Evolutionary conservation across 306 rosid species (phyloP).

Genomic region (Acmispon strigosus): DNA sequence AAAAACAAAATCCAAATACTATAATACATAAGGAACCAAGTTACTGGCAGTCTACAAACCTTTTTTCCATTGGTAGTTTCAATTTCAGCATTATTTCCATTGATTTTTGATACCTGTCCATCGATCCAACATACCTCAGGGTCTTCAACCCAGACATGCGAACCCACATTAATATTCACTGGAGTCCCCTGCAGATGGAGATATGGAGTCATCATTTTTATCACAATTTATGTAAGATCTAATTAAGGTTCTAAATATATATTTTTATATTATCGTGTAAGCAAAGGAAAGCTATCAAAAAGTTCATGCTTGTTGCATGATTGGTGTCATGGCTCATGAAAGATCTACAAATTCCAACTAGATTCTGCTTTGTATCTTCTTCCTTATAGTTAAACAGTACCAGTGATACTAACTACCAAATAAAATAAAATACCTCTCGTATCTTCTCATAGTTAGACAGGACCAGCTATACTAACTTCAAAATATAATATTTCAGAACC

Average conservation of each 20-base stretch:
- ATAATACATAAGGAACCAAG: background rate
- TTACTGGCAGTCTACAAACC: slow-evolving; percentile 36
- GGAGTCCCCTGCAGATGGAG: slow-evolving; percentile 71
- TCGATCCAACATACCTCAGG: slow-evolving; percentile 75
- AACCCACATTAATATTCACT: slow-evolving; percentile 86
- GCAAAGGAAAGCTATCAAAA: slow-evolving; percentile 11
- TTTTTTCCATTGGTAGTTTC: slow-evolving; percentile 63
- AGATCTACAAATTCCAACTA: slow-evolving; percentile 12
- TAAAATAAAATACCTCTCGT: background rate
- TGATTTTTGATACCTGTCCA: slow-evolving; percentile 79
- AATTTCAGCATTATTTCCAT: slow-evolving; percentile 73
- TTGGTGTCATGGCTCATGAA: background rate
- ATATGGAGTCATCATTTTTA: slow-evolving; percentile 6
- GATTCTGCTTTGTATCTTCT: background rate
- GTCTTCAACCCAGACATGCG: slow-evolving; percentile 95
- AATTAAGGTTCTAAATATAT: background rate
- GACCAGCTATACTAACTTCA: background rate
- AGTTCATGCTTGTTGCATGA: background rate
- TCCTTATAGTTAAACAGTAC: background rate
- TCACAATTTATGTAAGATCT: background rate
- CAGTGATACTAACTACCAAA: background rate
- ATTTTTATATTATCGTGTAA: background rate
- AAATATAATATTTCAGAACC: background rate
- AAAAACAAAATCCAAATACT: background rate
- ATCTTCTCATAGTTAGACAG: background rate